Evolutionary conservation across 306 rosid species (phyloP).

Genomic region (Vigna nakashimae): DNA sequence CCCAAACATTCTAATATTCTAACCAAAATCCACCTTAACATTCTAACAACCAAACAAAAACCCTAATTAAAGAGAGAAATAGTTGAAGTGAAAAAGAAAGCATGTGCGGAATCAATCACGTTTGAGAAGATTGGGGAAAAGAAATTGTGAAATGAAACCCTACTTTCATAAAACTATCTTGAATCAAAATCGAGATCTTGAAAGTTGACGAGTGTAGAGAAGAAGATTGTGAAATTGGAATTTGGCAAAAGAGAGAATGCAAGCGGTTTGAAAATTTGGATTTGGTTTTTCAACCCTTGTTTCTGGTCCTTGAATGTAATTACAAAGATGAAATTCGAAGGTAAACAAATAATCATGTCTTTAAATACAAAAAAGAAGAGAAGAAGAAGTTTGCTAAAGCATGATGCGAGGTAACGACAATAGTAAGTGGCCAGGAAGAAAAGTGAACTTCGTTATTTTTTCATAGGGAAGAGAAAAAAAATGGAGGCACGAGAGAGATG

Average conservation of each 20-base stretch:
- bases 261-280: background rate
- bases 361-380: too few species aligned
- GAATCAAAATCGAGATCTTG: background rate
- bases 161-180: constrained; percentile 32
- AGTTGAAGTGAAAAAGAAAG: background rate
- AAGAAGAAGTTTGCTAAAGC: too few species aligned
- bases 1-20: too few species aligned
- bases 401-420: too few species aligned
- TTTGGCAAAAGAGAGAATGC: background rate
- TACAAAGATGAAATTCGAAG: too few species aligned
- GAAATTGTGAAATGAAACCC: background rate
- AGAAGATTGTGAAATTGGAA: background rate
- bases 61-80: constrained; percentile 21
- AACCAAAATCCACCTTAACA: background rate
- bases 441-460: too few species aligned
- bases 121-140: background rate
- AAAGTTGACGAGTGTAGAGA: constrained; percentile 2
- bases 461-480: too few species aligned
- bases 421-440: too few species aligned
- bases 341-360: too few species aligned
- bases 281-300: background rate
- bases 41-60: background rate
- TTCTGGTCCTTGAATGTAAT: too few species aligned
- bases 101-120: constrained; percentile 1
- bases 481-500: too few species aligned